A percentile compares a stretch with the other conserved stretches of the same genome.
phyloP scores from a whole-genome alignment of 768 basidiomycete species.

The Lanmaoa pseudosensibilis region DNA sequence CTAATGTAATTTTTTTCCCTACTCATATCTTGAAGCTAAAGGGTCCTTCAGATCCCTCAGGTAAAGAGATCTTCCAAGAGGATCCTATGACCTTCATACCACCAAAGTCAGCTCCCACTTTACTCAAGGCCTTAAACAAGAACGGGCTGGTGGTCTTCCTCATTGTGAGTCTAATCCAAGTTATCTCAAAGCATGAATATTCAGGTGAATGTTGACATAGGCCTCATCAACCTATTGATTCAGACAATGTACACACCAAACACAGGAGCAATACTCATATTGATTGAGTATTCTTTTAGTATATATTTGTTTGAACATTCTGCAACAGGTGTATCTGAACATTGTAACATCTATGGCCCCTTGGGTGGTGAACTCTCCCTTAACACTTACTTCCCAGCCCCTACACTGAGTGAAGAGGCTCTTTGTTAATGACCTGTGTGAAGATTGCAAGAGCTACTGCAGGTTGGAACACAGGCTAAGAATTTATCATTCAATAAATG shows the following conservation, averaged over 20 bases:
- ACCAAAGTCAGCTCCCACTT: slow-evolving; percentile 37
- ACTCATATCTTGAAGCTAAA: slow-evolving; percentile 34
- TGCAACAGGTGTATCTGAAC: slow-evolving; percentile 37
- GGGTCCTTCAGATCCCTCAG: slow-evolving; percentile 23
- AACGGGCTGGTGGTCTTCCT: slow-evolving; percentile 83
- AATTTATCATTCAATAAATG: background rate
- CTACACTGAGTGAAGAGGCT: slow-evolving; percentile 55
- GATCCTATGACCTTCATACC: slow-evolving; percentile 22
- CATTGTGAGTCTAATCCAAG: slow-evolving; percentile 50
- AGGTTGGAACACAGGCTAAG: slow-evolving; percentile 62
- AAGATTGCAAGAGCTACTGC: slow-evolving; percentile 58
- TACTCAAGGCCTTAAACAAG: slow-evolving; percentile 81
- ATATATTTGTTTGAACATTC: slow-evolving; percentile 65
- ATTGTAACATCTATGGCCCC: slow-evolving; percentile 7
- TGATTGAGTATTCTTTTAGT: slow-evolving; percentile 58
- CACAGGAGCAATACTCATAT: slow-evolving; percentile 55
- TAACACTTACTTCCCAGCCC: background rate
- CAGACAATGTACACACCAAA: slow-evolving; percentile 77
- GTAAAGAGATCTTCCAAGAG: slow-evolving; percentile 25
- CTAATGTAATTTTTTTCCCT: slow-evolving; percentile 70
- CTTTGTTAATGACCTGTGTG: slow-evolving; percentile 49
- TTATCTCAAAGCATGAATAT: background rate
- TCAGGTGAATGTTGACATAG: slow-evolving; percentile 87
- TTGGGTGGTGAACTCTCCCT: background rate
- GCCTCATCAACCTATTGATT: slow-evolving; percentile 76